Percentiles rank a stretch among this genome's conserved stretches.
Evolutionary conservation across 2,329 filamentous ascomycete species (phyloP).

Genomic region (Byssoonygena ceratinophila): DNA sequence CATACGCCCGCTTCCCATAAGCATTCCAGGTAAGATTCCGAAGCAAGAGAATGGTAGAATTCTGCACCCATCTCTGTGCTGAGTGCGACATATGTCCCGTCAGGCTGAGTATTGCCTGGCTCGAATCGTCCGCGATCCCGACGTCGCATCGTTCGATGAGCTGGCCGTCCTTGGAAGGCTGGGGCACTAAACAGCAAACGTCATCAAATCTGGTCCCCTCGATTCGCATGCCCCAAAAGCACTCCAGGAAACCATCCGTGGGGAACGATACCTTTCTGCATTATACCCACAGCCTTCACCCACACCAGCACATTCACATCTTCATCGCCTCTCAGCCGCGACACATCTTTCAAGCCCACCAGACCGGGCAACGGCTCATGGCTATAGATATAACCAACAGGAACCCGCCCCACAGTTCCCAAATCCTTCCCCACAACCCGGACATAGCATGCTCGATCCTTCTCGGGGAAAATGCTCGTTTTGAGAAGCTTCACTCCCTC

Average conservation of each 20-base stretch:
- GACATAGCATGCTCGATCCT: conserved; percentile 38
- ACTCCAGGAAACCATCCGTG: too few relatives aligned
- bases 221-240: background rate
- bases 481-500: conserved; percentile 25
- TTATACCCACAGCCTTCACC: conserved; percentile 41
- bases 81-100: conserved; percentile 35
- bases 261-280: conserved; percentile 33
- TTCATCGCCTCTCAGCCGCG: conserved; percentile 35
- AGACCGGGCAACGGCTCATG: conserved; percentile 29
- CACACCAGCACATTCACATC: conserved; percentile 40
- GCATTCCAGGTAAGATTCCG: conserved; percentile 32
- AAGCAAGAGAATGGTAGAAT: conserved; percentile 35
- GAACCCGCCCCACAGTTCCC: conserved; percentile 33
- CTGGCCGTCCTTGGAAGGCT: conserved; percentile 33
- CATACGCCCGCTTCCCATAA: conserved; percentile 27
- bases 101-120: conserved; percentile 38
- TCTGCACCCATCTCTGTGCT: conserved; percentile 29
- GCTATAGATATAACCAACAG: too few relatives aligned
- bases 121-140: conserved; percentile 41
- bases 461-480: conserved; percentile 44
- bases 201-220: background rate
- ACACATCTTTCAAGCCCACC: conserved; percentile 41
- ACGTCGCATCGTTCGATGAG: conserved; percentile 35
- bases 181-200: conserved; percentile 32
- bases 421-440: conserved; percentile 30